Evolutionary conservation across 257 asterid genomes (phyloP).

Genomic region (Striga asiatica): DNA sequence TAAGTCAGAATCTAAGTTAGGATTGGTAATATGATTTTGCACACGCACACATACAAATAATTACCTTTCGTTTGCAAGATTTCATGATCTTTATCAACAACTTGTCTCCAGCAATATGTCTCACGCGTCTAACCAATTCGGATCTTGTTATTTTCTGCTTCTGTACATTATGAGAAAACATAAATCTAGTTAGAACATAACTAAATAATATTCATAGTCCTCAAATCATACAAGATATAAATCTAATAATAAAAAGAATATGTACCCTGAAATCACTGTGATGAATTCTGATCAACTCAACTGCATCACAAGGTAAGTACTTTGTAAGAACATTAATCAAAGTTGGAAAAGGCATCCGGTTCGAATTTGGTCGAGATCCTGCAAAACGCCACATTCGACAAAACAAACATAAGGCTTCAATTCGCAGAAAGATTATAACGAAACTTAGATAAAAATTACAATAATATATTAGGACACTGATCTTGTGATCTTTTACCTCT

Average conservation of each 20-base stretch:
- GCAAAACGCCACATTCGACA: background rate
- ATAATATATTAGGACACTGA: too few species aligned
- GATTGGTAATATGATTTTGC: background rate
- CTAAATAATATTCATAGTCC: background rate
- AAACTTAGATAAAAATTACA: background rate
- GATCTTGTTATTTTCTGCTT: constrained; percentile 31
- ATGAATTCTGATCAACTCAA: constrained; percentile 24
- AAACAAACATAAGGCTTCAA: background rate
- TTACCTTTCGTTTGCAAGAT: constrained; percentile 32
- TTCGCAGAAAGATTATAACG: background rate
- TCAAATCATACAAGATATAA: background rate
- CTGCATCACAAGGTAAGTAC: constrained; percentile 31
- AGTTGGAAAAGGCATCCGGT: constrained; percentile 36
- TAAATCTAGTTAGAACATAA: background rate
- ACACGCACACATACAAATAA: background rate
- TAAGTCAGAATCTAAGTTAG: too few species aligned
- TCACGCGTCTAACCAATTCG: constrained; percentile 32
- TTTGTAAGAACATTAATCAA: constrained; percentile 29
- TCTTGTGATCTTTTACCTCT: constrained; percentile 29
- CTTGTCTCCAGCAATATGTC: constrained; percentile 44
- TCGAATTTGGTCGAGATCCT: constrained; percentile 34
- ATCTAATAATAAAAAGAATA: too few species aligned
- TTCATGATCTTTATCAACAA: constrained; percentile 28
- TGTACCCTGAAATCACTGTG: constrained; percentile 35
- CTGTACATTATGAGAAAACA: constrained; percentile 17